A percentile compares a stretch with the other conserved stretches of the same genome.
phyloP scores from a whole-genome alignment of 1,139 yeast genomes.

The Geotrichum armillariae region DNA sequence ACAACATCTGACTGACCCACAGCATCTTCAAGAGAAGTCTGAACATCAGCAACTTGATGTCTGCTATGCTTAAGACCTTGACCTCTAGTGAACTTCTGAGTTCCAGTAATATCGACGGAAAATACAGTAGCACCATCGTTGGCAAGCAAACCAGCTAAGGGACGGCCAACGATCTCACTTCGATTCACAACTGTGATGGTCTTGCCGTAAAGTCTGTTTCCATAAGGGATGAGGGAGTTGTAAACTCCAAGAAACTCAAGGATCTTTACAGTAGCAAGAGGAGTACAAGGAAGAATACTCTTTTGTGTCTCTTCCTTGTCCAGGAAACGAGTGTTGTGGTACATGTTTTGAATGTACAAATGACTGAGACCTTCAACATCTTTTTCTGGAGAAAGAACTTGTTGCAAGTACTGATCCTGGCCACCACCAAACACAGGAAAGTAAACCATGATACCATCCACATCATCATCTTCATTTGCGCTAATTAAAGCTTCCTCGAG shows the following conservation, averaged over 20 bases:
- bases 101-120: conserved; percentile 83
- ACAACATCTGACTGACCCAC: conserved; percentile 83
- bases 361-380: conserved; percentile 96
- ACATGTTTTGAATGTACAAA: conserved; percentile 87
- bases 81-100: conserved; percentile 92
- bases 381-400: conserved; percentile 78
- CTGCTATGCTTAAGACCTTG: conserved; percentile 80
- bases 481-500: conserved; percentile 78
- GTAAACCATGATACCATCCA: conserved; percentile 96
- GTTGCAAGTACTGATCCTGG: conserved; percentile 94
- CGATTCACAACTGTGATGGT: conserved; percentile 88
- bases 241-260: conserved; percentile 88
- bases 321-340: conserved; percentile 83
- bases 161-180: conserved; percentile 96
- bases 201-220: conserved; percentile 90
- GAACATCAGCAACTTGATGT: conserved; percentile 76
- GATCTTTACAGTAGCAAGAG: conserved; percentile 90
- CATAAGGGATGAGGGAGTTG: conserved; percentile 77
- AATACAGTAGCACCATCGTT: conserved; percentile 97
- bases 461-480: conserved; percentile 74
- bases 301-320: conserved; percentile 70
- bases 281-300: conserved; percentile 93
- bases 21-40: conserved; percentile 56
- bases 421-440: conserved; percentile 96
- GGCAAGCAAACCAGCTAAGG: conserved; percentile 91